phyloP scores from a whole-genome alignment of 176 grass and related monocot genomes.

The Paspalum notatum region DNA sequence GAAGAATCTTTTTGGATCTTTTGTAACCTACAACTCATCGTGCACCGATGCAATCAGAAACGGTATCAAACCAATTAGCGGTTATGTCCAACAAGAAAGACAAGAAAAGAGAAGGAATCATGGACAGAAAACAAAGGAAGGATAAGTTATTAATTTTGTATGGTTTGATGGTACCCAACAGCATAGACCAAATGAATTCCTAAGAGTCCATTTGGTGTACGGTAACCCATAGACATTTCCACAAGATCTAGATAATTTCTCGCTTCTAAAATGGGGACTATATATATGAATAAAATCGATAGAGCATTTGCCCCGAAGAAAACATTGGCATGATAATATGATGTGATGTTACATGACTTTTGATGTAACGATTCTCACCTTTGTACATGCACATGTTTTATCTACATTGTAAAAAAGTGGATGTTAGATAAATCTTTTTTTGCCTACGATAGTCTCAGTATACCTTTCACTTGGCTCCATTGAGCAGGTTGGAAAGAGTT shows the following conservation, averaged over 20 bases:
- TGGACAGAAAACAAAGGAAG: constrained; percentile 8
- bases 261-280: neutral
- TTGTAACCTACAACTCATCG: constrained; percentile 29
- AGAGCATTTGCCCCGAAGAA: too few relatives aligned
- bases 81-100: constrained; percentile 30
- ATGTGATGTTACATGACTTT: too few relatives aligned
- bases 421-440: too few relatives aligned
- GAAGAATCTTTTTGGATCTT: constrained; percentile 39
- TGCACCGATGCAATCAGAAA: constrained; percentile 33
- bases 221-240: neutral
- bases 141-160: constrained; percentile 11
- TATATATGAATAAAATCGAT: neutral
- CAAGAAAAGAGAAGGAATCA: constrained; percentile 36
- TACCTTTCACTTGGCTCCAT: too few relatives aligned
- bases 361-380: too few relatives aligned
- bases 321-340: too few relatives aligned
- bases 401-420: too few relatives aligned
- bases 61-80: constrained; percentile 21
- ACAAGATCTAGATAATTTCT: neutral
- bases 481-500: too few relatives aligned
- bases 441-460: too few relatives aligned
- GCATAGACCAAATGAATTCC: constrained; percentile 18
- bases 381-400: too few relatives aligned
- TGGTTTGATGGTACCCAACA: neutral
- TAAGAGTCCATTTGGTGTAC: neutral